A percentile compares a stretch with the other conserved stretches of the same genome.
These are phyloP conservation scores for Aspergillus nidulans DNA, from an alignment of 495 filamentous ascomycete species.

Conservation along the genomic window DNA sequence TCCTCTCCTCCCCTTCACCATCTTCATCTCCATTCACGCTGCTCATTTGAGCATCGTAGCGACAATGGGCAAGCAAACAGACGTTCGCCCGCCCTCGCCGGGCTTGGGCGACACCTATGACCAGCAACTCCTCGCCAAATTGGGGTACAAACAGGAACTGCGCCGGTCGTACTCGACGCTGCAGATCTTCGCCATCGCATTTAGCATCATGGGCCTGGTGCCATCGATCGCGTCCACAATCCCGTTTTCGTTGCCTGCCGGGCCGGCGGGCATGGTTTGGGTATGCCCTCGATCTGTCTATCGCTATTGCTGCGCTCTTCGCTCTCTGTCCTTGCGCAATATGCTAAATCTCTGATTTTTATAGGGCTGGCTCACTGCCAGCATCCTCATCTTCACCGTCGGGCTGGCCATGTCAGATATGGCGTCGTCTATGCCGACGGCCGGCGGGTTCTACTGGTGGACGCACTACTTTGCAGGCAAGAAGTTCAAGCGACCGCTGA, in stretches of 20 bases:
- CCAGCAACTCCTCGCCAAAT: slow-evolving; percentile 35
- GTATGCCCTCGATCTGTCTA: too few relatives aligned
- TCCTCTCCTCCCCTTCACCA: background rate
- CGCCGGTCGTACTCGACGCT: slow-evolving; percentile 61
- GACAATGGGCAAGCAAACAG: background rate
- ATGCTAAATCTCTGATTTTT: background rate
- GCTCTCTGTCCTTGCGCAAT: background rate
- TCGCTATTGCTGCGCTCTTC: too few relatives aligned
- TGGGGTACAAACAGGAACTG: slow-evolving; percentile 70
- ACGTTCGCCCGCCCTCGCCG: background rate
- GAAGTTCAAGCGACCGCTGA: slow-evolving; percentile 57
- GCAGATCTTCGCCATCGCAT: slow-evolving; percentile 68
- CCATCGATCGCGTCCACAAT: slow-evolving; percentile 65
- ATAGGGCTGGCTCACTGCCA: slow-evolving; percentile 59
- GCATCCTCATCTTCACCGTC: slow-evolving; percentile 59
- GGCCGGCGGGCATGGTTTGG: slow-evolving; percentile 69
- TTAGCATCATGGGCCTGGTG: slow-evolving; percentile 70
- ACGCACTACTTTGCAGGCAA: slow-evolving; percentile 62
- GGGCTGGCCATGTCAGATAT: slow-evolving; percentile 68
- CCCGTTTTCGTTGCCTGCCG: slow-evolving; percentile 61
- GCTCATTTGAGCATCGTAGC: too few relatives aligned
- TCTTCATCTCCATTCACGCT: background rate
- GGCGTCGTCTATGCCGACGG: slow-evolving; percentile 65
- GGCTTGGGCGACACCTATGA: slow-evolving; percentile 20
- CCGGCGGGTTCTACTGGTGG: slow-evolving; percentile 68